Conservation (phyloP, 2,329 filamentous ascomycete species). For the Ceratocystis albifundus region DNA sequence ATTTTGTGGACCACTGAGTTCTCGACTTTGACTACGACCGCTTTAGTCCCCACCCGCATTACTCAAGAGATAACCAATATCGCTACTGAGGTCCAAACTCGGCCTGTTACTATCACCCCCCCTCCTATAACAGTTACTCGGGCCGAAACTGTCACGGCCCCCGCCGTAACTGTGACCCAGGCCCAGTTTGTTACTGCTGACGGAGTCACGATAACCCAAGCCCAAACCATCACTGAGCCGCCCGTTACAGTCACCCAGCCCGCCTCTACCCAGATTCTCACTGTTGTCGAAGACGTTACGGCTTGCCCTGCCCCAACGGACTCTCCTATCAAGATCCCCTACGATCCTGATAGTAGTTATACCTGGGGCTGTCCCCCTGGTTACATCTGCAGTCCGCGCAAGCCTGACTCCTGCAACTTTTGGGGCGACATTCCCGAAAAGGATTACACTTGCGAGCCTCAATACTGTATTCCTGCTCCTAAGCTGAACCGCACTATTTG, state of each 20-base stretch:
- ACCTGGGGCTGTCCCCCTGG: conserved; percentile 46
- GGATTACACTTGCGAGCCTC: conserved; percentile 37
- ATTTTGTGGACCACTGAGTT: conserved; percentile 25
- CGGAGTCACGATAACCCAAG: conserved; percentile 23
- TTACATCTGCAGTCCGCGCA: conserved; percentile 42
- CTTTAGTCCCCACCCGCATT: conserved; percentile 19
- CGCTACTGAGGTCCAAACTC: conserved; percentile 24
- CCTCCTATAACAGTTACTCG: conserved; percentile 22
- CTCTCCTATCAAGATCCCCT: conserved; percentile 28
- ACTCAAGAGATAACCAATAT: conserved; percentile 23
- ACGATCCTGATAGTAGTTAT: conserved; percentile 32
- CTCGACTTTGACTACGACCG: conserved; percentile 24
- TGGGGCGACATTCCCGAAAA: conserved; percentile 38
- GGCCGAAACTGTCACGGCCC: conserved; percentile 23
- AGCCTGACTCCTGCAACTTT: conserved; percentile 40
- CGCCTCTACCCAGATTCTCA: conserved; percentile 25
- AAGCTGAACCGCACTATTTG: conserved; percentile 25
- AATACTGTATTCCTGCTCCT: conserved; percentile 37
- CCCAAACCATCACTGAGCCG: conserved; percentile 29
- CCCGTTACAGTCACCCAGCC: conserved; percentile 29
- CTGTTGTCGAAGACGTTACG: conserved; percentile 28
- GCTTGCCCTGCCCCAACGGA: conserved; percentile 30
- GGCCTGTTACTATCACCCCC: conserved; percentile 27
- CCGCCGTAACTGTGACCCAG: conserved; percentile 21
- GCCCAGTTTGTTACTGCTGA: conserved; percentile 11